phyloP scores from a whole-genome alignment of 345 rosid genomes.

The Trapa bicornis region DNA sequence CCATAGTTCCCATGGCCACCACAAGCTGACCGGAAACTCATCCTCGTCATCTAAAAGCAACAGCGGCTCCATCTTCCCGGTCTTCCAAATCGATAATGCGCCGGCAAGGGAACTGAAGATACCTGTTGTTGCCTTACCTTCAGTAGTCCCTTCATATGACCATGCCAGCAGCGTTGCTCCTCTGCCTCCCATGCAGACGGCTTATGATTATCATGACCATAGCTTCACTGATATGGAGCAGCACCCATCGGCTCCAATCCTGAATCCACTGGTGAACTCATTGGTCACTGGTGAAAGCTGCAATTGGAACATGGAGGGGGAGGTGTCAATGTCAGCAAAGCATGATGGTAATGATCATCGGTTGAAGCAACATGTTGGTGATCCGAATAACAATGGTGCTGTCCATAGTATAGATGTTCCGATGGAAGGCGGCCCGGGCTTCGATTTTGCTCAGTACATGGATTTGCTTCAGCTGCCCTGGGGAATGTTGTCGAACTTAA shows the following conservation, averaged over 20 bases:
- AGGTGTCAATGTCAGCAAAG: constrained; percentile 2
- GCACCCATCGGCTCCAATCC: background rate
- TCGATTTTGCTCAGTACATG: constrained; percentile 23
- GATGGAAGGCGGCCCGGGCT: constrained; percentile 13
- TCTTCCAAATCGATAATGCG: background rate
- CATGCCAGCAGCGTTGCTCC: background rate
- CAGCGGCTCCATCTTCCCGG: background rate
- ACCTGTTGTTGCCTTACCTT: constrained; percentile 12
- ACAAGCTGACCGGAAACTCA: background rate
- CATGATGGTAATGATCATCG: background rate
- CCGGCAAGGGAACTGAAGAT: constrained; percentile 7
- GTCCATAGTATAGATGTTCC: constrained; percentile 5
- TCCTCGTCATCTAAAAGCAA: background rate
- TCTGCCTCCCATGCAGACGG: too few relatives aligned
- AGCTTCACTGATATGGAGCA: background rate
- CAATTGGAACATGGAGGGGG: constrained; percentile 12
- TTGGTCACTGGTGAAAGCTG: constrained; percentile 12
- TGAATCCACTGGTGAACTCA: constrained; percentile 6
- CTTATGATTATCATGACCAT: constrained; percentile 1
- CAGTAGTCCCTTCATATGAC: background rate
- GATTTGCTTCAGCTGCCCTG: constrained; percentile 20
- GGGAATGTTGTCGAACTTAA: constrained; percentile 22
- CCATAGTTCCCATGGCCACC: constrained; percentile 6
- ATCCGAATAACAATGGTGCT: background rate
- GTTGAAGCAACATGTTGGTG: background rate